These are phyloP conservation scores for Penicillium cataractarum DNA, from an alignment of 495 filamentous ascomycete genomes.

Conservation along the genomic window DNA sequence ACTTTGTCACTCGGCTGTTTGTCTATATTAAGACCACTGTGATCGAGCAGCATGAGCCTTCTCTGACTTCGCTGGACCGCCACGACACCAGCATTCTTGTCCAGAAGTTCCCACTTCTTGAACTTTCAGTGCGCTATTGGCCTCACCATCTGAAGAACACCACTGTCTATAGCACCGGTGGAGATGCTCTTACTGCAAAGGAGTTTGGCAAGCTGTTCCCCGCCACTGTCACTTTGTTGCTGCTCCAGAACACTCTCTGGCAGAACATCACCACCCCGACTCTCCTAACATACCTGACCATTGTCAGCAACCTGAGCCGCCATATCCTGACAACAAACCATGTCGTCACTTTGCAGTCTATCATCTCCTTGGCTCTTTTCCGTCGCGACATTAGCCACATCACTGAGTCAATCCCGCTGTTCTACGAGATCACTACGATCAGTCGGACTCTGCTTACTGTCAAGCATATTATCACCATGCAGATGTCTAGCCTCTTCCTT, in stretches of 20 bases:
- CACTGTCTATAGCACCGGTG: constrained; percentile 30
- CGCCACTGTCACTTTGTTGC: constrained; percentile 26
- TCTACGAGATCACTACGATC: constrained; percentile 32
- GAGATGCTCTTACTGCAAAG: constrained; percentile 30
- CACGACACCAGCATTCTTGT: constrained; percentile 25
- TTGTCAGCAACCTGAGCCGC: constrained; percentile 32
- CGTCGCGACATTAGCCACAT: constrained; percentile 24
- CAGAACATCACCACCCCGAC: constrained; percentile 33
- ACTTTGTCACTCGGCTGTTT: constrained; percentile 35
- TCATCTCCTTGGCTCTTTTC: constrained; percentile 30
- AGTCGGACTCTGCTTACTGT: constrained; percentile 32
- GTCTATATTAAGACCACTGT: constrained; percentile 36
- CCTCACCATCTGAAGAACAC: constrained; percentile 33
- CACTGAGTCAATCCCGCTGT: constrained; percentile 20
- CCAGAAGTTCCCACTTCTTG: constrained; percentile 34
- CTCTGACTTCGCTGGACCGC: constrained; percentile 29
- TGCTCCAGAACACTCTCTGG: constrained; percentile 40
- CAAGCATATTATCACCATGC: constrained; percentile 37
- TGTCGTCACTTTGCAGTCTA: constrained; percentile 30
- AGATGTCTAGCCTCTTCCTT: constrained; percentile 36
- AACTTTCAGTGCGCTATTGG: constrained; percentile 45
- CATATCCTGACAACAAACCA: constrained; percentile 31
- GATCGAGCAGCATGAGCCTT: constrained; percentile 34
- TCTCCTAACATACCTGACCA: constrained; percentile 28
- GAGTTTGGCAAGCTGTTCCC: constrained; percentile 37